These are phyloP conservation scores for Cladobotryum mycophilum DNA, from an alignment of 2,329 filamentous ascomycete genomes.

Conservation along the genomic window DNA sequence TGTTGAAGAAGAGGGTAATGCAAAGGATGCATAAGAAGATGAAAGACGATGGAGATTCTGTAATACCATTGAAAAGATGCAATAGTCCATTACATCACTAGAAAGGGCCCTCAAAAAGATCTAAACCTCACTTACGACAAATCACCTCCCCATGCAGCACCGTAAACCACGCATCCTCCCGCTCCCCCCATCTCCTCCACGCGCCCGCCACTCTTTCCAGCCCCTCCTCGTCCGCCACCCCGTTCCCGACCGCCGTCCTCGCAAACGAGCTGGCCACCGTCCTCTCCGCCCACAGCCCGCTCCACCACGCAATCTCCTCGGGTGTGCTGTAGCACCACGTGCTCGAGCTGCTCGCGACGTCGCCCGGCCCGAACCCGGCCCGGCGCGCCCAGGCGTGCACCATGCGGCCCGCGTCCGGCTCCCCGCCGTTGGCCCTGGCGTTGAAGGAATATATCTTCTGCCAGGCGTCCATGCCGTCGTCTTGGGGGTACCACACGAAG, in stretches of 20 bases:
- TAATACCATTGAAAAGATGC: neutral
- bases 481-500: constrained; percentile 19
- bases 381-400: constrained; percentile 17
- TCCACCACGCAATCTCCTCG: constrained; percentile 18
- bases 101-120: no score
- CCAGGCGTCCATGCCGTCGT: constrained; percentile 16
- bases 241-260: constrained; percentile 11
- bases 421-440: constrained; percentile 14
- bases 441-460: constrained; percentile 14
- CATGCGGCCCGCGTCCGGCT: constrained; percentile 18
- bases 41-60: no score
- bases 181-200: constrained; percentile 10
- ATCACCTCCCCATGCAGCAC: constrained; percentile 13
- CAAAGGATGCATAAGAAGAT: no score
- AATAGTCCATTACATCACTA: neutral
- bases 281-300: constrained; percentile 17
- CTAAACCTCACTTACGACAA: constrained; percentile 12
- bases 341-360: constrained; percentile 14
- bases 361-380: constrained; percentile 14
- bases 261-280: constrained; percentile 16
- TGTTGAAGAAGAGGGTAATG: no score
- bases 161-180: constrained; percentile 14
- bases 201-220: constrained; percentile 5
- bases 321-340: constrained; percentile 18
- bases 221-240: constrained; percentile 18